phyloP scores from a whole-genome alignment of 2,329 filamentous ascomycete genomes.

The Hypoxylon rubiginosum region DNA sequence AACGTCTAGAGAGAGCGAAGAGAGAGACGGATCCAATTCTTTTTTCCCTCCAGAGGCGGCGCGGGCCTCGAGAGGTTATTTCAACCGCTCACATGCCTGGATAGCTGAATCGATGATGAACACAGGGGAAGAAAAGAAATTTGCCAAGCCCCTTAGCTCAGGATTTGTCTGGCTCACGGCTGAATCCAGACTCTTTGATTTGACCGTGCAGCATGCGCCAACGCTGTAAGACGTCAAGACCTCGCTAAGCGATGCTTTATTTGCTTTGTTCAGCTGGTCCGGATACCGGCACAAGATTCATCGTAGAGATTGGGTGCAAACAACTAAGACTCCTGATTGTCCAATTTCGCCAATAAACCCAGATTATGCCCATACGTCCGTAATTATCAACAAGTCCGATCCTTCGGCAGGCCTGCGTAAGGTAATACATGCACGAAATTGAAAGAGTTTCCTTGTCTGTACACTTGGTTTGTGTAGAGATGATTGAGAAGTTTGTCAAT shows the following conservation, averaged over 20 bases:
- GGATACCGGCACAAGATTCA: conserved; percentile 31
- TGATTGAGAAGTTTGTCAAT: neutral
- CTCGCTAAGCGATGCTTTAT: conserved; percentile 25
- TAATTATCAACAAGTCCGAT: neutral
- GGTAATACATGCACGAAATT: neutral
- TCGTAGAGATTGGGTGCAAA: conserved; percentile 6
- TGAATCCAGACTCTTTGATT: conserved; percentile 28
- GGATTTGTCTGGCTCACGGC: conserved; percentile 6
- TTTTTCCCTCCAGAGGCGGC: conserved; percentile 8
- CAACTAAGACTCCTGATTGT: neutral
- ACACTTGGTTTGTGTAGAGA: neutral
- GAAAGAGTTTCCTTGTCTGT: neutral
- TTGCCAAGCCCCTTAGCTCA: conserved; percentile 34
- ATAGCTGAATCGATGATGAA: conserved; percentile 11
- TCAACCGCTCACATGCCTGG: conserved; percentile 5
- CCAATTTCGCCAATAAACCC: neutral
- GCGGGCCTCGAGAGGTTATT: conserved; percentile 18
- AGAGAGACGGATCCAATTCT: conserved; percentile 6
- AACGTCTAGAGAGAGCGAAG: conserved; percentile 4
- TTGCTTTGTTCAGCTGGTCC: conserved; percentile 18
- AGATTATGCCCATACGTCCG: neutral
- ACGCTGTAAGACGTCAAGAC: conserved; percentile 23
- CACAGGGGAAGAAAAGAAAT: conserved; percentile 17
- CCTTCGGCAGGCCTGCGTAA: neutral
- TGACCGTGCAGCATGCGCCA: conserved; percentile 7